A percentile compares a stretch with the other conserved stretches of the same genome.
These are phyloP conservation scores for Sisymbrium irio DNA, from an alignment of 345 rosid species.

Conservation along the genomic window DNA sequence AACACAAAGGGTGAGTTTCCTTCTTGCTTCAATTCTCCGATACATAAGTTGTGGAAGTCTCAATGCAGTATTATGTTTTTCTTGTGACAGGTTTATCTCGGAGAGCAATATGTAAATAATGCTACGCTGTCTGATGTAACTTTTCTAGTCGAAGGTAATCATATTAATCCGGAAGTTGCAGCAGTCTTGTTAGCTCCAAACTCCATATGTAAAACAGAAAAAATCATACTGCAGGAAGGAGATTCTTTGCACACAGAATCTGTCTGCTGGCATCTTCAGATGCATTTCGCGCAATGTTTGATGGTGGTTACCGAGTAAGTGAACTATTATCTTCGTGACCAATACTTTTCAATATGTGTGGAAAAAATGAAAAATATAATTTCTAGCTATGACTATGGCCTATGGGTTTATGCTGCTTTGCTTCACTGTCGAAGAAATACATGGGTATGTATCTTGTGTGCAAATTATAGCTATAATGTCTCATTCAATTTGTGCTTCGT, in stretches of 20 bases:
- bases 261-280: conserved; percentile 99
- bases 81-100: conserved; percentile 74
- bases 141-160: conserved; percentile 93
- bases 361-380: not conserved
- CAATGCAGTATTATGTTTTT: not conserved
- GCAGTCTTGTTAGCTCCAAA: conserved; percentile 18
- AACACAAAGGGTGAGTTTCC: conserved; percentile 71
- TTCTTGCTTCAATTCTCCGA: conserved; percentile 11
- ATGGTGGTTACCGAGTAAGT: conserved; percentile 97
- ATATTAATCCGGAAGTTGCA: conserved; percentile 12
- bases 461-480: not conserved
- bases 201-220: conserved; percentile 16
- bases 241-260: conserved; percentile 94
- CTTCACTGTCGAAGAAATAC: not conserved
- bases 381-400: conserved; percentile 13
- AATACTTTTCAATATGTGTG: conserved; percentile 2
- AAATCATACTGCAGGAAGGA: conserved; percentile 60
- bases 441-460: not conserved
- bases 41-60: conserved; percentile 2
- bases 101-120: conserved; percentile 91
- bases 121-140: conserved; percentile 91
- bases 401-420: conserved; percentile 2
- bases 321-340: not conserved
- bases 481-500: conserved; percentile 3
- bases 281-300: conserved; percentile 99